Conservation (phyloP, 2,329 filamentous ascomycete species). For the Calonectria crousiana region DNA sequence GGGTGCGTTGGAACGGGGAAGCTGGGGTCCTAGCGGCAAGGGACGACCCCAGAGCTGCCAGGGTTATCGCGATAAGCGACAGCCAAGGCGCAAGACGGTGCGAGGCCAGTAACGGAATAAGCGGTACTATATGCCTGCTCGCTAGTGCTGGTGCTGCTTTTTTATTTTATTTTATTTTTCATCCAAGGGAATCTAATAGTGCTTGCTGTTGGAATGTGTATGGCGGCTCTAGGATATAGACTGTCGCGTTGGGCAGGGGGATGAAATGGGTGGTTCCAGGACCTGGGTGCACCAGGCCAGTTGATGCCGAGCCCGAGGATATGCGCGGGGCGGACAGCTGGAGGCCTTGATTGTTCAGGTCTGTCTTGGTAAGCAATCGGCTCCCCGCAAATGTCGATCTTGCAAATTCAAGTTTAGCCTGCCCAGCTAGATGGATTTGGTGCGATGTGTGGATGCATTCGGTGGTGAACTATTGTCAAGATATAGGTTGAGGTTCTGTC, state of each 20-base stretch:
- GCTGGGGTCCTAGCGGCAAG: slow-evolving; percentile 2
- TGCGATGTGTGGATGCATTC: neutral
- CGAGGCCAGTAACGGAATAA: neutral
- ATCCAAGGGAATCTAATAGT: neutral
- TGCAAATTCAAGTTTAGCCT: neutral
- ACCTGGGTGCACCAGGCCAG: neutral
- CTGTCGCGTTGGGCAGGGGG: neutral
- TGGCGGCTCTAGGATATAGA: neutral
- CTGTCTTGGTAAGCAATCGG: neutral
- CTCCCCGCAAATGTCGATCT: neutral
- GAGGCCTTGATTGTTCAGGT: neutral
- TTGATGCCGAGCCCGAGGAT: neutral
- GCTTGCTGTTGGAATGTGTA: neutral
- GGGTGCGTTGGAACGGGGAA: neutral
- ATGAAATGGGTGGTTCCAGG: neutral
- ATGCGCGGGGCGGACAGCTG: neutral
- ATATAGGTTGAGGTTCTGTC: neutral
- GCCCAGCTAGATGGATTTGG: neutral
- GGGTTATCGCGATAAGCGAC: slow-evolving; percentile 27
- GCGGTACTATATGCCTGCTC: slow-evolving; percentile 19
- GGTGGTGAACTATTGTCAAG: neutral
- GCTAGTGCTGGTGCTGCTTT: neutral
- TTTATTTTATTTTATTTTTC: too few relatives aligned
- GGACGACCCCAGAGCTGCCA: neutral
- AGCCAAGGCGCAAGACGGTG: neutral